These are phyloP conservation scores for Tricholoma furcatifolium DNA, from an alignment of 768 basidiomycete species.

Conservation along the genomic window DNA sequence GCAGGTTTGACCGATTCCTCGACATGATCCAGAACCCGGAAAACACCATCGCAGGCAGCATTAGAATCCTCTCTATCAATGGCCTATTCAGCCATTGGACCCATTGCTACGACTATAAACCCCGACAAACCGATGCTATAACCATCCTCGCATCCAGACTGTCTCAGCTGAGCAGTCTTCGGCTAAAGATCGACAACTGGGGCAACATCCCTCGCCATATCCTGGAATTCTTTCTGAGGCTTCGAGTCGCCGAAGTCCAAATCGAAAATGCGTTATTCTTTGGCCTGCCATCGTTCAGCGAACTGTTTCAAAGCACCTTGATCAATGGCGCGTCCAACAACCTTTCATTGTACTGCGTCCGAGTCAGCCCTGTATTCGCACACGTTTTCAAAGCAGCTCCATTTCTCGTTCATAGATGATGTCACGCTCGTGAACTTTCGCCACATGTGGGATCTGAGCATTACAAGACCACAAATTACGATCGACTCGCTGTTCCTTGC, in stretches of 20 bases:
- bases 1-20: neutral
- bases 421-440: neutral
- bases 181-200: neutral
- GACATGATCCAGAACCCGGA: no score
- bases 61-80: neutral
- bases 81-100: neutral
- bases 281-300: neutral
- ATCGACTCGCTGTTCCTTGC: no score
- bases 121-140: neutral
- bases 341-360: neutral
- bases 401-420: no score
- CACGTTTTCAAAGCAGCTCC: no score
- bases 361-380: neutral
- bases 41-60: slow-evolving; percentile 1
- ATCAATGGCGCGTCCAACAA: neutral
- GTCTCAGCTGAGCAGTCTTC: neutral
- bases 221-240: no score
- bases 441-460: neutral
- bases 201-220: neutral
- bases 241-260: neutral
- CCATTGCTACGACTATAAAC: neutral
- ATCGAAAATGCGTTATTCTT: neutral
- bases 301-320: no score
- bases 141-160: no score
- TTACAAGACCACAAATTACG: no score